Evolutionary conservation across 805 yeast genomes (phyloP).

Genomic region (Wickerhamiella dianesei): DNA sequence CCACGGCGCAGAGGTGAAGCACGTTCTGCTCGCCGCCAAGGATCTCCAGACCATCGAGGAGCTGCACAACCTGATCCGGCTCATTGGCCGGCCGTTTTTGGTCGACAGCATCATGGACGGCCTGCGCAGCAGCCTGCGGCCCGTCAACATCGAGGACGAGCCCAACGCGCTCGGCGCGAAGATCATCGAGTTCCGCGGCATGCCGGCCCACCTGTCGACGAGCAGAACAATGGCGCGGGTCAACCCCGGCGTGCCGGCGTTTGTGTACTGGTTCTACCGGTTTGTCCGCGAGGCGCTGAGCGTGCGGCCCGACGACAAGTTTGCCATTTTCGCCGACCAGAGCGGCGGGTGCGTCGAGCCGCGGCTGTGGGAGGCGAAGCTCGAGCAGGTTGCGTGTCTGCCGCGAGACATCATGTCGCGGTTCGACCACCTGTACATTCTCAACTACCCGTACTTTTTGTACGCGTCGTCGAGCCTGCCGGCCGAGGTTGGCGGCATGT

Average conservation of each 20-base stretch:
- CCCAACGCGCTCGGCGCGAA: background rate
- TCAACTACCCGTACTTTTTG: background rate
- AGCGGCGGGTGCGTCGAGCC: background rate
- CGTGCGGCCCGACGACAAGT: background rate
- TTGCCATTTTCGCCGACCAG: background rate
- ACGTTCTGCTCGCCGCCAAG: background rate
- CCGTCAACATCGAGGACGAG: background rate
- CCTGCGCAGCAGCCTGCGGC: background rate
- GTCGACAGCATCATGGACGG: background rate
- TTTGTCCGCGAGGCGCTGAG: background rate
- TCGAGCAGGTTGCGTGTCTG: background rate
- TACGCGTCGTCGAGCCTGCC: background rate
- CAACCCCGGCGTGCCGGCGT: background rate
- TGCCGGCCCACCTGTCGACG: background rate
- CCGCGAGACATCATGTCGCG: constrained; percentile 1
- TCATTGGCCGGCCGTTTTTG: constrained; percentile 1
- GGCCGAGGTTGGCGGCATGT: background rate
- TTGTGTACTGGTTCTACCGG: constrained; percentile 2
- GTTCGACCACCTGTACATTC: background rate
- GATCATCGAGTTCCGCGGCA: background rate
- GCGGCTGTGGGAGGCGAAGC: background rate
- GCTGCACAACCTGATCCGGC: background rate
- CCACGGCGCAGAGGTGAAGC: constrained; percentile 3
- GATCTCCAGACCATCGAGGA: background rate
- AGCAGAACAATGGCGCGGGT: background rate